Conservation (phyloP, 345 rosid species). For the Chamaenerion angustifolium region DNA sequence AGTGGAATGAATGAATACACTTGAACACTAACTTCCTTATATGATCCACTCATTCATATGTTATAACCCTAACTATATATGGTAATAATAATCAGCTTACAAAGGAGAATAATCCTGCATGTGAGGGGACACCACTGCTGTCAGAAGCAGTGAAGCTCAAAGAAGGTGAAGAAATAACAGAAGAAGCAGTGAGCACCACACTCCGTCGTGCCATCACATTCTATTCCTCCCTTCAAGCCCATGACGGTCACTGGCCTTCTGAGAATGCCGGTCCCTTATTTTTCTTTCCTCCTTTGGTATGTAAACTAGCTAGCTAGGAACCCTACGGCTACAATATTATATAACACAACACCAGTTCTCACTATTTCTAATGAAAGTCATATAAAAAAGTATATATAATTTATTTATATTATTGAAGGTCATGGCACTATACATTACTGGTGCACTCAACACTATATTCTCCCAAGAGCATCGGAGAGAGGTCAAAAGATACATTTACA, state of each 20-base stretch:
- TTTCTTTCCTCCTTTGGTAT: constrained; percentile 52
- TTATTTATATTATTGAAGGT: constrained; percentile 19
- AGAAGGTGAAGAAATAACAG: constrained; percentile 19
- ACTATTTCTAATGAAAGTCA: no score
- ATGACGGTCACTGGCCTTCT: constrained; percentile 63
- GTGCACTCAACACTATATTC: constrained; percentile 24
- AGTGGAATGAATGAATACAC: no score
- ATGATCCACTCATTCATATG: no score
- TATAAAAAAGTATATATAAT: no score
- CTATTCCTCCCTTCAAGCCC: constrained; percentile 45
- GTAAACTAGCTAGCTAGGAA: no score
- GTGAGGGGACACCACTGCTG: background rate
- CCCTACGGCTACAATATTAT: no score
- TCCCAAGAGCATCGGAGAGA: constrained; percentile 44
- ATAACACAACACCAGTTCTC: no score
- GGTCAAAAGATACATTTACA: constrained; percentile 40
- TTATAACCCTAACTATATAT: no score
- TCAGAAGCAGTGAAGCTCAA: constrained; percentile 26
- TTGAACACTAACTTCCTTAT: no score
- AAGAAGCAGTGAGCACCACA: constrained; percentile 23
- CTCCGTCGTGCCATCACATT: constrained; percentile 34
- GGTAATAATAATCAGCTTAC: constrained; percentile 18
- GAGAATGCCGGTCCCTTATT: constrained; percentile 53
- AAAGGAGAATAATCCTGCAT: constrained; percentile 19
- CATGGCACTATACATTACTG: constrained; percentile 38